phyloP scores from a whole-genome alignment of 2,329 filamentous ascomycete species.

The Talaromyces sp. region DNA sequence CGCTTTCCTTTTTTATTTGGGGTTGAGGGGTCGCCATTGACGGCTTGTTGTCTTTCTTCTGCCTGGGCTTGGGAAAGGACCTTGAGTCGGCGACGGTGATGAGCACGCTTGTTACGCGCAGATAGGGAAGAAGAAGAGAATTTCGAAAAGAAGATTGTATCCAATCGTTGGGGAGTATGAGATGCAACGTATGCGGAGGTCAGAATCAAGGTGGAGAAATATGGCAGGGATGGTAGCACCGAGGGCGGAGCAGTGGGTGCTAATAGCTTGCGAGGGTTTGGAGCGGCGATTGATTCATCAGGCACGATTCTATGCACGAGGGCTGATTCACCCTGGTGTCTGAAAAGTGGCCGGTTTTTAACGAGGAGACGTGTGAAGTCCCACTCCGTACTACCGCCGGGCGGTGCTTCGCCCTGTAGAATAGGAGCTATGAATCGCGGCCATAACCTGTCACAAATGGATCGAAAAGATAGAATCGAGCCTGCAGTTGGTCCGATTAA shows the following conservation, averaged over 20 bases:
- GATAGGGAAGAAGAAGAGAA: slow-evolving; percentile 48
- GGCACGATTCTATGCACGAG: slow-evolving; percentile 46
- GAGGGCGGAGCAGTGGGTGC: slow-evolving; percentile 30
- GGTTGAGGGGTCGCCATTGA: slow-evolving; percentile 30
- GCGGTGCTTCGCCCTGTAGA: slow-evolving; percentile 62
- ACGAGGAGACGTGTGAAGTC: slow-evolving; percentile 83
- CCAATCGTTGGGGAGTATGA: slow-evolving; percentile 49
- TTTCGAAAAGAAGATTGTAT: slow-evolving; percentile 55
- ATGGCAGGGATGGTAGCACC: slow-evolving; percentile 44
- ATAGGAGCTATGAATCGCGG: slow-evolving; percentile 80
- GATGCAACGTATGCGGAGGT: slow-evolving; percentile 53
- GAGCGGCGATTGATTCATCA: slow-evolving; percentile 27
- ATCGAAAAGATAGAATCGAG: slow-evolving; percentile 72
- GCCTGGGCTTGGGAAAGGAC: slow-evolving; percentile 43
- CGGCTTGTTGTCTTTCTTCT: slow-evolving; percentile 34
- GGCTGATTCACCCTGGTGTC: slow-evolving; percentile 48
- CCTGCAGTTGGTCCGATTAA: slow-evolving; percentile 78
- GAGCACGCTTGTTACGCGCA: slow-evolving; percentile 48
- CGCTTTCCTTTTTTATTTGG: slow-evolving; percentile 42
- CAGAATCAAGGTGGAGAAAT: slow-evolving; percentile 51
- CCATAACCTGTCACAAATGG: slow-evolving; percentile 77
- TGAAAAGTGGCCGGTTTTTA: slow-evolving; percentile 50
- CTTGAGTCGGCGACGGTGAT: slow-evolving; percentile 46
- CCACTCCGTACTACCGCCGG: slow-evolving; percentile 57
- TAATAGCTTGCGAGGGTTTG: slow-evolving; percentile 21